Conservation (phyloP, 441 rosid species). For the Populus hybrid region DNA sequence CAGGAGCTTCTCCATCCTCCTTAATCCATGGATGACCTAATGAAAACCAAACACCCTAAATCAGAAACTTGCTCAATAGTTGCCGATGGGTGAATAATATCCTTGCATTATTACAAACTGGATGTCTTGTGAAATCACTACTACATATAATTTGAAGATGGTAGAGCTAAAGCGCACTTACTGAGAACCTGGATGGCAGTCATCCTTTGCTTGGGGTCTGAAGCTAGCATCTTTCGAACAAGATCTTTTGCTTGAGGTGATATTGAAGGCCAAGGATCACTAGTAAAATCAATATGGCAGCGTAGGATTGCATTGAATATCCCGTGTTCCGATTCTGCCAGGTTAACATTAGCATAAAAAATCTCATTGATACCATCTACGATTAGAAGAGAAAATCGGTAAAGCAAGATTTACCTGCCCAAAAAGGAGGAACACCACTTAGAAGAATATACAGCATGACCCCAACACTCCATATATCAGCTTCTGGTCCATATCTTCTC, state of each 20-base stretch:
- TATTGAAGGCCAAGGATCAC: conserved; percentile 97
- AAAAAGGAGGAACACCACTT: conserved; percentile 95
- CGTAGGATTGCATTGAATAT: conserved; percentile 96
- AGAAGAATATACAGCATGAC: conserved; percentile 87
- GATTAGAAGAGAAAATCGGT: background rate
- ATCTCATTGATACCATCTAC: background rate
- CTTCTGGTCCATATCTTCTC: conserved; percentile 91
- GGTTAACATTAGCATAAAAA: background rate
- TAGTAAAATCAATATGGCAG: conserved; percentile 76
- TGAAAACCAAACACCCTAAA: background rate
- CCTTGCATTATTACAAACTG: background rate
- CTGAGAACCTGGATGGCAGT: conserved; percentile 94
- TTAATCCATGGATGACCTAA: conserved; percentile 87
- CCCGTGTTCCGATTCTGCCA: conserved; percentile 93
- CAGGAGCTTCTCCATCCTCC: conserved; percentile 95
- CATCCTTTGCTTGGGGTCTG: conserved; percentile 85
- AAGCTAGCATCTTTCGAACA: conserved; percentile 87
- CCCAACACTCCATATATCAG: conserved; percentile 98
- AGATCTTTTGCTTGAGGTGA: conserved; percentile 87
- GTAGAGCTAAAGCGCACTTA: conserved; percentile 29
- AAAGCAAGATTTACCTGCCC: conserved; percentile 67
- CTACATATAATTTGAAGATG: background rate
- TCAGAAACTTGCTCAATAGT: background rate
- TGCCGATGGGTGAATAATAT: background rate
- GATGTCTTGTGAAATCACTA: background rate